Conservation (phyloP, 2,329 filamentous ascomycete species). For the Fusarium udum region DNA sequence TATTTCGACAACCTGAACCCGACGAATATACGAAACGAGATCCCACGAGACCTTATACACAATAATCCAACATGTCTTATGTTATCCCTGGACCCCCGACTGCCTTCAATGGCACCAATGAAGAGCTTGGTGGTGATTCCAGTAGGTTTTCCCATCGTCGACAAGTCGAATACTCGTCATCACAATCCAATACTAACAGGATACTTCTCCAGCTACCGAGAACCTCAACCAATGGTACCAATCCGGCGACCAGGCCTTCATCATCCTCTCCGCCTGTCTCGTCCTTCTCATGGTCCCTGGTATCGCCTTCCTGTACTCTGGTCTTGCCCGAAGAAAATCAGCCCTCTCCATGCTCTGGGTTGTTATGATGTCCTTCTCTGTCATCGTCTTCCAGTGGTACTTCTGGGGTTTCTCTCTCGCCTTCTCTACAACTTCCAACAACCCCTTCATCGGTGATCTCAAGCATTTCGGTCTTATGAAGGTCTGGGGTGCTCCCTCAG, state of each 20-base stretch:
- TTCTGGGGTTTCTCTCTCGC: constrained; percentile 99
- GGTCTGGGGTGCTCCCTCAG: constrained; percentile 83
- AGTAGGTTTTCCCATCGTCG: constrained; percentile 61
- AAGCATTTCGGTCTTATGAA: constrained; percentile 89
- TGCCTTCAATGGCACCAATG: constrained; percentile 71
- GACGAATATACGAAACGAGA: constrained; percentile 17
- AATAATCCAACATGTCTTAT: constrained; percentile 63
- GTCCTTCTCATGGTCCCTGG: constrained; percentile 97
- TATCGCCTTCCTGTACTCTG: constrained; percentile 96
- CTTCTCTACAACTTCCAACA: constrained; percentile 83
- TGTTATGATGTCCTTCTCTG: constrained; percentile 90
- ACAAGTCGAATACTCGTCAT: background rate
- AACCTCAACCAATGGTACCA: constrained; percentile 98
- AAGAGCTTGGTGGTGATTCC: constrained; percentile 77
- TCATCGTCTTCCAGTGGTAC: constrained; percentile 98
- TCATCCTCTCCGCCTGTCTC: constrained; percentile 89
- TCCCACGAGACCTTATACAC: background rate
- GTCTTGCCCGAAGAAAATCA: constrained; percentile 96
- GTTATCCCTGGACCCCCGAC: constrained; percentile 66
- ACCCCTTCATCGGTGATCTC: constrained; percentile 91
- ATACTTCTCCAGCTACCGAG: constrained; percentile 67
- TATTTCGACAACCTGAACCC: background rate
- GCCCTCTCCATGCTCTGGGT: constrained; percentile 97
- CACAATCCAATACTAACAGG: constrained; percentile 5
- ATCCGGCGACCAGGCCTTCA: constrained; percentile 92